Evolutionary conservation across 805 yeast genomes (phyloP).

Genomic region (Starmerella apis): DNA sequence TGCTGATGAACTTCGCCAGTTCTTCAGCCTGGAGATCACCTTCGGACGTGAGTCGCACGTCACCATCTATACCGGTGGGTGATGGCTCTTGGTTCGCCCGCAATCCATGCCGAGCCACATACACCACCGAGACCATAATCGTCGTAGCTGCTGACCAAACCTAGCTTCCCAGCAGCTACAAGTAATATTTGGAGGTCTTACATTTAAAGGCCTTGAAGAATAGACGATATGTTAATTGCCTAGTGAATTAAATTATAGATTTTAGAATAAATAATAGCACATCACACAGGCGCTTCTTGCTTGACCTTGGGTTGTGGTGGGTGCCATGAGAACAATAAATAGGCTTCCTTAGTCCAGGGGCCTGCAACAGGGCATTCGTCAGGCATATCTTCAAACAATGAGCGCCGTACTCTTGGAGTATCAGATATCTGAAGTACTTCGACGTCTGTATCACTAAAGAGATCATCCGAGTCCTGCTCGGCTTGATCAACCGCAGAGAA

Average conservation of each 20-base stretch:
- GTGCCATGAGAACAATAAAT: conserved; percentile 26
- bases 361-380: conserved; percentile 20
- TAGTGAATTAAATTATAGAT: no score
- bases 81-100: conserved; percentile 58
- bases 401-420: conserved; percentile 1
- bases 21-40: conserved; percentile 84
- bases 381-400: conserved; percentile 20
- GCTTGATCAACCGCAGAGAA: background rate
- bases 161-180: background rate
- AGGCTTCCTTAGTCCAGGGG: conserved; percentile 30
- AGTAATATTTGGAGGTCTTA: no score
- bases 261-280: background rate
- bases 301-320: conserved; percentile 16
- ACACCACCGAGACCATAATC: conserved; percentile 16
- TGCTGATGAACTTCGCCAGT: conserved; percentile 49
- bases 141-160: conserved; percentile 11
- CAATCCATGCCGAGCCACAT: conserved; percentile 54
- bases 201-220: no score
- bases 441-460: conserved; percentile 15
- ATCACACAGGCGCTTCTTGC: background rate
- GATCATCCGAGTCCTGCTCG: conserved; percentile 11
- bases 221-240: no score
- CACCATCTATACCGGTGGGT: conserved; percentile 85
- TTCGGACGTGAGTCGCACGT: conserved; percentile 76
- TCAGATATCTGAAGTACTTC: conserved; percentile 8